A percentile compares a stretch with the other conserved stretches of the same genome.
phyloP scores from a whole-genome alignment of 371 early-diverging fungal genomes.

The Rhizopus microsporus region DNA sequence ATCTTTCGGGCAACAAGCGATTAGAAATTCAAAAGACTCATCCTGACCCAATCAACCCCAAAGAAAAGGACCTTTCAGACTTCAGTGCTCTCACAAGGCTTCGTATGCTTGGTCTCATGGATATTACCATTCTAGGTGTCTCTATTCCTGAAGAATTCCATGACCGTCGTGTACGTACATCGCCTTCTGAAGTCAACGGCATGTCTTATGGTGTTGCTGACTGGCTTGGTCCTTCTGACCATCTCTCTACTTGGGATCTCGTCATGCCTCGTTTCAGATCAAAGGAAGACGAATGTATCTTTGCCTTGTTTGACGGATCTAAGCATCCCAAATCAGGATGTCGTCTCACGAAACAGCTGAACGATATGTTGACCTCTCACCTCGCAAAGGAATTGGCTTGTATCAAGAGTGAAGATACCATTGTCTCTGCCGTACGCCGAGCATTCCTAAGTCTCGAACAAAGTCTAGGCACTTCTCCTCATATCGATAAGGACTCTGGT shows the following conservation, averaged over 20 bases:
- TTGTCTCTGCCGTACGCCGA: constrained; percentile 65
- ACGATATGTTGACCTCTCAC: constrained; percentile 65
- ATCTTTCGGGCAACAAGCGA: constrained; percentile 89
- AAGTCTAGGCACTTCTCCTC: constrained; percentile 57
- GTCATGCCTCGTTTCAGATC: constrained; percentile 79
- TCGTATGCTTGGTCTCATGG: constrained; percentile 83
- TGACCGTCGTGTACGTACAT: constrained; percentile 83
- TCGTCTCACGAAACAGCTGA: constrained; percentile 66
- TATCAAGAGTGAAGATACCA: constrained; percentile 52
- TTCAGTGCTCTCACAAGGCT: constrained; percentile 76
- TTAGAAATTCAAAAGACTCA: constrained; percentile 79
- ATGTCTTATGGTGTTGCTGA: constrained; percentile 90
- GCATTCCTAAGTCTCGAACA: constrained; percentile 77
- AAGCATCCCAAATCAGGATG: constrained; percentile 54
- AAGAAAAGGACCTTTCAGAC: constrained; percentile 65
- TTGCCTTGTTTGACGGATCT: constrained; percentile 86
- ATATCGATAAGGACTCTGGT: constrained; percentile 54
- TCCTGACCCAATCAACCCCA: constrained; percentile 28
- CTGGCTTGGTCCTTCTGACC: constrained; percentile 65
- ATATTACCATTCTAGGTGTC: constrained; percentile 80
- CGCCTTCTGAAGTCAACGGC: constrained; percentile 76
- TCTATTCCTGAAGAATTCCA: constrained; percentile 81
- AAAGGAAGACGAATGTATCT: constrained; percentile 81
- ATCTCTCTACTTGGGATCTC: constrained; percentile 76
- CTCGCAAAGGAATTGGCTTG: constrained; percentile 75